phyloP scores from a whole-genome alignment of 2,329 filamentous ascomycete genomes.

The Nemania sp. region DNA sequence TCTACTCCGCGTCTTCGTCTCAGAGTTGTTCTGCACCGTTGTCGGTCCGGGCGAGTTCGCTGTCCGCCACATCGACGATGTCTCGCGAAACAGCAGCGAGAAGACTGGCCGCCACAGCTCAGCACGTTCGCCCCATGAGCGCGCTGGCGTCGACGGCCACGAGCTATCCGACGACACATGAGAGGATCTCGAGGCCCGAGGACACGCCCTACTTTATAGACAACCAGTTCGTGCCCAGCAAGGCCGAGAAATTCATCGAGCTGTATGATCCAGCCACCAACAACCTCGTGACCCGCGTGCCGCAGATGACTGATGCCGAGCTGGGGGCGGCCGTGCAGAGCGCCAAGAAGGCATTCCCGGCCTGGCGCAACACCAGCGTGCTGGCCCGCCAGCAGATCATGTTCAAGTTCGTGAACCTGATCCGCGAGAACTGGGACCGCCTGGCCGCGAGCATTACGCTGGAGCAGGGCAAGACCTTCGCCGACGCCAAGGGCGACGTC shows the following conservation, averaged over 20 bases:
- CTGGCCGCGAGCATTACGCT: slow-evolving; percentile 83
- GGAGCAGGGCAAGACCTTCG: slow-evolving; percentile 87
- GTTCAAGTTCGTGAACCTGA: slow-evolving; percentile 81
- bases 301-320: slow-evolving; percentile 78
- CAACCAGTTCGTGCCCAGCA: slow-evolving; percentile 74
- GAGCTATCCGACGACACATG: slow-evolving; percentile 71
- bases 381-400: slow-evolving; percentile 80
- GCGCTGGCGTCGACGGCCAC: slow-evolving; percentile 59
- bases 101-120: slow-evolving; percentile 60
- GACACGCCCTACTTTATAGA: slow-evolving; percentile 82
- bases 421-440: slow-evolving; percentile 83
- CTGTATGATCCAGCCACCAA: slow-evolving; percentile 83
- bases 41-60: slow-evolving; percentile 16
- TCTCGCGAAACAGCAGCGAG: slow-evolving; percentile 48
- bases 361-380: slow-evolving; percentile 73
- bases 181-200: slow-evolving; percentile 66
- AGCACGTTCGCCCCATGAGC: slow-evolving; percentile 56
- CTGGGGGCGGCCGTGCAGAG: slow-evolving; percentile 74
- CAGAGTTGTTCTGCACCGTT: not conserved
- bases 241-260: slow-evolving; percentile 74
- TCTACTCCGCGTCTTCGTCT: slow-evolving; percentile 28
- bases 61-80: slow-evolving; percentile 38
- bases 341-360: slow-evolving; percentile 73
- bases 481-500: slow-evolving; percentile 80
- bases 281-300: slow-evolving; percentile 80